Evolutionary conservation across 1,284 basidiomycete genomes (phyloP), one percentile per base, ranked within the genome.

Genomic region (Ganoderma meredithae): DNA sequence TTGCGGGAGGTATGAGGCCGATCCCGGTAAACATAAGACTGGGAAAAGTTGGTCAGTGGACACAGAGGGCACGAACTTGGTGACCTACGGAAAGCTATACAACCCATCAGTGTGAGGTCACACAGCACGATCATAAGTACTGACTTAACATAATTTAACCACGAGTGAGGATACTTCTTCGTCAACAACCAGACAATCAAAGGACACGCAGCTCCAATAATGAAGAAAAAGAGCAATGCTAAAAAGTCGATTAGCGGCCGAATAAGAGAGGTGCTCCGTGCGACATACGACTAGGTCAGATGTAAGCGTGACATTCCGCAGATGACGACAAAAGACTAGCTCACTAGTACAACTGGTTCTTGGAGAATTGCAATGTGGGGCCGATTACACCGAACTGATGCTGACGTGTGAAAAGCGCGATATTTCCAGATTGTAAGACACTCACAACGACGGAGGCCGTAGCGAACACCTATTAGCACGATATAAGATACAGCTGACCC

Each of bases 161-260:
- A 80, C 64, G 83, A 79, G 71, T 81, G 75, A 56, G 80, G 79
- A 76, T 77, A 80, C 73, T 80, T 71, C 61, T 73, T 74, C 53
- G 77, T 74, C 71, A 79, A 69, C 65, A 81, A 41, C 80, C 81
- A 86, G 22, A 80, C 76, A 22, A 76, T 71, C 43, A 84, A 56
- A 0, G 86, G 86, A 47, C 78, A 78, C 19, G 83, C 41, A 5
- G 83, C 82, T n/a, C 85, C 85, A 19, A 84, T 68, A 64, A 86
- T 75, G 80, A 86, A 86, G 79, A 85, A 86, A 68, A 78, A 83
- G n/a, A 78, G 71, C 17, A 84, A 73, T 8, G 76, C 78, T 79
- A 69, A 55, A 27, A 56, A 47, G 12, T 12, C 10, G 22, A n/a
- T 56, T 17, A 62, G 25, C 19, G 13, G 4, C 13, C 25, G n/a